Evolutionary conservation across 495 filamentous ascomycete genomes (phyloP).

Genomic region (Lichenothelia convexa): DNA sequence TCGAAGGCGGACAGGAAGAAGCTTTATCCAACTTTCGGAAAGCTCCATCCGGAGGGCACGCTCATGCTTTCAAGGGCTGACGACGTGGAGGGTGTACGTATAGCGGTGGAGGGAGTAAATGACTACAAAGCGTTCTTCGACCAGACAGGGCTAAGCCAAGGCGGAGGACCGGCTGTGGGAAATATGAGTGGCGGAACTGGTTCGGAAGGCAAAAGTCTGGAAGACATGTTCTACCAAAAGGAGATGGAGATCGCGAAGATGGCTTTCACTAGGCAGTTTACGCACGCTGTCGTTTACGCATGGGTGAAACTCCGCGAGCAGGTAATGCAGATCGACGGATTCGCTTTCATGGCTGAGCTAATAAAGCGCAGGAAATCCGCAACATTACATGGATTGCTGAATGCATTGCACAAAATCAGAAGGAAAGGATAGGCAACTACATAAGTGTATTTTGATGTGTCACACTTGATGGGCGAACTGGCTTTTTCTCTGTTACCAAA

Average conservation of each 20-base stretch:
- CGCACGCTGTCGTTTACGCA: slow-evolving; percentile 83
- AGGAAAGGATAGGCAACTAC: slow-evolving; percentile 95
- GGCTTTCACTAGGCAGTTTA: slow-evolving; percentile 93
- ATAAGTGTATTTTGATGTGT: slow-evolving; percentile 76
- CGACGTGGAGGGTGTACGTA: slow-evolving; percentile 78
- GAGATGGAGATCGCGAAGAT: slow-evolving; percentile 96
- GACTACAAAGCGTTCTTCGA: slow-evolving; percentile 96
- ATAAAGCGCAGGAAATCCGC: slow-evolving; percentile 61
- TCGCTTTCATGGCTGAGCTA: not conserved
- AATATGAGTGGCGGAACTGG: slow-evolving; percentile 68
- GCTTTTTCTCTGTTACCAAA: too few relatives aligned
- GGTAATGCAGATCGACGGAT: slow-evolving; percentile 35
- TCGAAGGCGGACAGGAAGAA: slow-evolving; percentile 88
- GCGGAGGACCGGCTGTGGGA: slow-evolving; percentile 45
- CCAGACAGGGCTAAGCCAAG: slow-evolving; percentile 66
- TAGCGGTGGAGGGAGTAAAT: slow-evolving; percentile 75
- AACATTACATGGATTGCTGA: slow-evolving; percentile 99
- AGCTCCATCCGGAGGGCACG: slow-evolving; percentile 82
- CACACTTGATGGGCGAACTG: too few relatives aligned
- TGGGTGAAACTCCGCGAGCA: slow-evolving; percentile 98
- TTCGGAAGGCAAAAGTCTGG: slow-evolving; percentile 71
- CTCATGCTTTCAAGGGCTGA: slow-evolving; percentile 90
- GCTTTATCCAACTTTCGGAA: slow-evolving; percentile 82
- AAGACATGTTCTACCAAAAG: slow-evolving; percentile 97
- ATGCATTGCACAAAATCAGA: slow-evolving; percentile 99